Evolutionary conservation across 2,329 filamentous ascomycete genomes (phyloP), one percentile per base, ranked within the genome.

Genomic region (Sphaerulina populicola): DNA sequence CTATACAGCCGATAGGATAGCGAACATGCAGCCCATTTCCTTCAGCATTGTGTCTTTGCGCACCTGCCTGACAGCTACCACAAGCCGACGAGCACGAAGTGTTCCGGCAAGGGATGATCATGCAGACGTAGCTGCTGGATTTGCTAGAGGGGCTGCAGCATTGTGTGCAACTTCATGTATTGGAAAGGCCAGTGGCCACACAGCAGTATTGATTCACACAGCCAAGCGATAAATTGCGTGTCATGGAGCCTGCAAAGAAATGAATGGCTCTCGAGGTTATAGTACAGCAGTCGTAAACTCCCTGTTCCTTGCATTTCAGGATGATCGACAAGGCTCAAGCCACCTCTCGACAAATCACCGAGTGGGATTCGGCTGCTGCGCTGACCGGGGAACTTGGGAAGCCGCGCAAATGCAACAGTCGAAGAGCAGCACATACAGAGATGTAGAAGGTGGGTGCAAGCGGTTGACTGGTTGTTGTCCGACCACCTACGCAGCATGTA

Each of bases 241-340:
- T 31, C 29, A 27, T 27, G 41, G 14, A n/a, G 37, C 36, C 23
- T 27, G 46, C 37, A 30, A 38, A 48, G 38, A 41, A 42, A 48
- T 40, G 45, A 48, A 37, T 48, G 45, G 45, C 41, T 48, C 45
- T 36, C 37, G 29, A 48, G 23, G 27, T 11, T 37, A 30, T 37
- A 38, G 14, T 37, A 30, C 45, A 38, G 37, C 45, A 23, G 39
- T 11, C 39, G 21, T 41, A 33, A 44, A 31, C 21, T 33, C 50
- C 51, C 47, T 50, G 47, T 50, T 53, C 51, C 51, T 53, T 46
- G 47, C 52, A 54, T 50, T 18, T 33, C 31, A 50, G 40, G 47
- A 31, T 44, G 47, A 50, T 50, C 47, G 40, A 50, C 47, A 50
- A 18, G 18, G 18, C 18, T 18, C 18, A 18, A 50, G 47, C 47